phyloP scores from a whole-genome alignment of 305 asterid genomes.

The Rubia balearica region DNA sequence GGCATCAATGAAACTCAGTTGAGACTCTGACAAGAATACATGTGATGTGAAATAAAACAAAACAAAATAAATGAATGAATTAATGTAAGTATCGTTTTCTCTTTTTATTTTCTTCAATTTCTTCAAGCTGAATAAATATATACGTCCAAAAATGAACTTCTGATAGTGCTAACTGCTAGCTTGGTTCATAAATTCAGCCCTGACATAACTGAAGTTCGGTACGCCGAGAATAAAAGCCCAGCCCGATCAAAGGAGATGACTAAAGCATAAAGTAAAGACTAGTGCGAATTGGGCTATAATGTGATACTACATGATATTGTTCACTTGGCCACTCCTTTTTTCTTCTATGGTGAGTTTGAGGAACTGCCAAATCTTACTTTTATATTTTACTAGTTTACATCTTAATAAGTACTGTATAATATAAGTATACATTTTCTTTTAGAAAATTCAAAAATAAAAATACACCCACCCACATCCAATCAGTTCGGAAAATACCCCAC shows the following conservation, averaged over 20 bases:
- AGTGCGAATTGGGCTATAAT: background rate
- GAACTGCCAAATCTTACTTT: too few relatives aligned
- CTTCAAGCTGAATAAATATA: background rate
- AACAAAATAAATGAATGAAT: background rate
- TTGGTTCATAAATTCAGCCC: background rate
- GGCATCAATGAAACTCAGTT: background rate
- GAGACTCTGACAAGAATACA: background rate
- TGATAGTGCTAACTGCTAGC: background rate
- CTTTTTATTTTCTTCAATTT: background rate
- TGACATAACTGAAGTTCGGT: background rate
- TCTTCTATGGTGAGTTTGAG: background rate
- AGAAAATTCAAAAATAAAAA: too few relatives aligned
- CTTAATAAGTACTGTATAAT: too few relatives aligned
- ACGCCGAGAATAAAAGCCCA: background rate
- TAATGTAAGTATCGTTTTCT: background rate
- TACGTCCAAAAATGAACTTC: background rate
- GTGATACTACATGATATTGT: too few relatives aligned
- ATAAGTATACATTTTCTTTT: too few relatives aligned
- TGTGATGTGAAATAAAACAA: background rate
- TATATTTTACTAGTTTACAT: too few relatives aligned
- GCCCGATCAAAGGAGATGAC: background rate
- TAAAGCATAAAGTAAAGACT: background rate
- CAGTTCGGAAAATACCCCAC: too few relatives aligned
- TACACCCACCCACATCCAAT: too few relatives aligned
- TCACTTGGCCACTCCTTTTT: background rate